Conservation (phyloP, 805 yeast species). For the Candida ulmi region DNA sequence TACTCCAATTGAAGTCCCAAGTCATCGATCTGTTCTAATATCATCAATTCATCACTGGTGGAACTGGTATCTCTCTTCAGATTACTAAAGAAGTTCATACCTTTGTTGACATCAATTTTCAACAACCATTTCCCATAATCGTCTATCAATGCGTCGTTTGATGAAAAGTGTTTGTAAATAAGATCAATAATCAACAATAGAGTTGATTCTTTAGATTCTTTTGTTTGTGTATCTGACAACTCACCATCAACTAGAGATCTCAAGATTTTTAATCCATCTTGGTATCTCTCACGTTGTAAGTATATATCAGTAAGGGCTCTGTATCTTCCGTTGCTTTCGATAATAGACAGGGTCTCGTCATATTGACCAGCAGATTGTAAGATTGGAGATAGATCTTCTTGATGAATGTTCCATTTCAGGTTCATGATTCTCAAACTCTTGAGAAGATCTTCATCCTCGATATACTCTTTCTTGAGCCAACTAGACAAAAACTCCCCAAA, state of each 20-base stretch:
- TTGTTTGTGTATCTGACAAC: slow-evolving; percentile 4
- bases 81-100: slow-evolving; percentile 16
- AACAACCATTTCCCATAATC: slow-evolving; percentile 18
- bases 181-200: slow-evolving; percentile 3
- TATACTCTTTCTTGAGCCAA: slow-evolving; percentile 16
- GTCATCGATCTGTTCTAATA: slow-evolving; percentile 15
- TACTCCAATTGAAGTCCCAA: slow-evolving; percentile 13
- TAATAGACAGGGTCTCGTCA: slow-evolving; percentile 6
- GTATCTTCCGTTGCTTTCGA: slow-evolving; percentile 7
- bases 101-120: slow-evolving; percentile 15
- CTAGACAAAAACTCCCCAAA: slow-evolving; percentile 16
- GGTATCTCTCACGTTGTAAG: slow-evolving; percentile 1
- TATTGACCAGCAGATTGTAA: slow-evolving; percentile 1
- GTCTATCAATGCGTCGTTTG: slow-evolving; percentile 8
- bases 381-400: slow-evolving; percentile 7
- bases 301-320: slow-evolving; percentile 11
- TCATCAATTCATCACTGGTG: slow-evolving; percentile 12
- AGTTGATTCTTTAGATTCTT: slow-evolving; percentile 4
- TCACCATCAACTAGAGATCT: slow-evolving; percentile 11
- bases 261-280: slow-evolving; percentile 6
- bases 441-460: slow-evolving; percentile 12
- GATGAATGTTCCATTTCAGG: slow-evolving; percentile 8
- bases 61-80: slow-evolving; percentile 4
- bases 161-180: slow-evolving; percentile 9
- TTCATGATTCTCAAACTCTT: slow-evolving; percentile 14